Evolutionary conservation across 441 rosid genomes (phyloP).

Genomic region (Eutrema salsugineum): DNA sequence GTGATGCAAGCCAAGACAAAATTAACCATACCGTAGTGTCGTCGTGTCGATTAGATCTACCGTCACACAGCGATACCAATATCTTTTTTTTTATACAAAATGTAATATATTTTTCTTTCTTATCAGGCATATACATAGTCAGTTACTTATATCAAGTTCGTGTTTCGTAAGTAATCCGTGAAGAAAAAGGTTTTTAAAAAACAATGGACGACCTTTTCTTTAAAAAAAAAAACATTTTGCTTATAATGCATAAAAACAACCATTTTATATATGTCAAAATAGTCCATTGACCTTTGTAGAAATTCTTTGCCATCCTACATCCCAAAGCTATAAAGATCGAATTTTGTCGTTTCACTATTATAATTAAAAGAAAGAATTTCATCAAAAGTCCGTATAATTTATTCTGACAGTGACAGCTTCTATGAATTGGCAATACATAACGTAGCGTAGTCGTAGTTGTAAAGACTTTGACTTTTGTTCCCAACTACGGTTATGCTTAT

Average conservation of each 20-base stretch:
- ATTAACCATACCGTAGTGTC: constrained; percentile 1
- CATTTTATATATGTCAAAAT: neutral
- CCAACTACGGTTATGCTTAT: neutral
- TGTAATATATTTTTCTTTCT: too few species aligned
- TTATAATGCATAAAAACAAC: constrained; percentile 18
- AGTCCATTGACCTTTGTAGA: neutral
- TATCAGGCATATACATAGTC: too few species aligned
- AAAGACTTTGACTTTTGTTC: constrained; percentile 19
- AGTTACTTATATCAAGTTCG: too few species aligned
- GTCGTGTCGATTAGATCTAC: neutral
- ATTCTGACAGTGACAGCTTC: constrained; percentile 15
- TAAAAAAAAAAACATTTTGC: too few species aligned
- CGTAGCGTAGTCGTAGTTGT: neutral
- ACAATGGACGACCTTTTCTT: too few species aligned
- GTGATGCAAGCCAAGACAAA: constrained; percentile 24
- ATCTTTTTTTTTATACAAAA: too few species aligned
- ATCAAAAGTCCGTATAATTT: neutral
- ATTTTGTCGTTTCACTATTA: too few species aligned
- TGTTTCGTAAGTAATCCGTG: too few species aligned
- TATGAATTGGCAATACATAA: constrained; percentile 23
- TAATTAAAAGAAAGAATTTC: too few species aligned
- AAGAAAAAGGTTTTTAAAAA: too few species aligned
- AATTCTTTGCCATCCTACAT: neutral
- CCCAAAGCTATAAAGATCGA: too few species aligned
- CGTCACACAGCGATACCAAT: neutral